A percentile compares a stretch with the other conserved stretches of the same genome.
Conservation (phyloP, 2,329 filamentous ascomycete species). For the Colletotrichum navitas region DNA sequence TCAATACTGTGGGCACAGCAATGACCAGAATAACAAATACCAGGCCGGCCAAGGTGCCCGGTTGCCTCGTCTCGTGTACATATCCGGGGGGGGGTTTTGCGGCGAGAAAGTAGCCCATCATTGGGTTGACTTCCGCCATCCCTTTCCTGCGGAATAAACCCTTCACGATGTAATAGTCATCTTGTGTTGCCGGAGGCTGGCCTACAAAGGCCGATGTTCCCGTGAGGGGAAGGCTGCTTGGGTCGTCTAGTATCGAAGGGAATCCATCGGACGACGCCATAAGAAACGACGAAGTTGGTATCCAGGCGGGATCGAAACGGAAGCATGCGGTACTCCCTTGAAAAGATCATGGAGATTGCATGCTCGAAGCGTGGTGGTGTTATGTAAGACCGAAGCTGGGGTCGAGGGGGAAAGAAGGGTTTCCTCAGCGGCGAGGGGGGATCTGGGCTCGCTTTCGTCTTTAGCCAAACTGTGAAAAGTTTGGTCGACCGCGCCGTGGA, state of each 20-base stretch:
- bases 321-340: not conserved
- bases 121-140: slow-evolving; percentile 42
- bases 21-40: slow-evolving; percentile 48
- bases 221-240: slow-evolving; percentile 21
- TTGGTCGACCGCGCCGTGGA: not conserved
- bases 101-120: slow-evolving; percentile 42
- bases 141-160: slow-evolving; percentile 34
- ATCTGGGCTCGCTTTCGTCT: not conserved
- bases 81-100: slow-evolving; percentile 43
- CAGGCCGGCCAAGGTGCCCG: slow-evolving; percentile 48
- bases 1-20: slow-evolving; percentile 46
- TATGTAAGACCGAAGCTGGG: slow-evolving; percentile 2
- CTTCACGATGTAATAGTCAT: slow-evolving; percentile 36
- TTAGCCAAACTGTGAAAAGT: not conserved
- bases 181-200: slow-evolving; percentile 31
- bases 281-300: not conserved
- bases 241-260: slow-evolving; percentile 19
- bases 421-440: not conserved
- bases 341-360: not conserved
- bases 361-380: not conserved
- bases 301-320: not conserved
- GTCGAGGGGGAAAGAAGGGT: not conserved
- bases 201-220: slow-evolving; percentile 32
- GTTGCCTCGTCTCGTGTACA: slow-evolving; percentile 45
- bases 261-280: slow-evolving; percentile 26